These are phyloP conservation scores for Hysterium pulicare DNA, from an alignment of 2,329 filamentous ascomycete species.

Conservation along the genomic window DNA sequence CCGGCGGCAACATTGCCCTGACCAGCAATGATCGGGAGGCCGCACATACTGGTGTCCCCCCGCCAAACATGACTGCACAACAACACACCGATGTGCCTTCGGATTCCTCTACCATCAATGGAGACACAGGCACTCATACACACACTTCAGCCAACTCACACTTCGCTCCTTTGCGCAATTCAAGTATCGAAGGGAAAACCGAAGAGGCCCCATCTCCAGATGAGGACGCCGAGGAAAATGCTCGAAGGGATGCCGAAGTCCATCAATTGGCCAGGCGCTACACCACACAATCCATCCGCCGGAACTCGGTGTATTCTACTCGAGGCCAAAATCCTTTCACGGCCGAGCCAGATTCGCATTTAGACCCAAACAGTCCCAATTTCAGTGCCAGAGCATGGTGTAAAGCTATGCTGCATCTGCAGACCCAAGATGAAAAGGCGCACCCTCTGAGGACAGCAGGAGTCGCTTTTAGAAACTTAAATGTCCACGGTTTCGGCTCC, in stretches of 20 bases:
- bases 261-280: constrained; percentile 41
- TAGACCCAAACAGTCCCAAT: constrained; percentile 46
- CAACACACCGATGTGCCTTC: constrained; percentile 5
- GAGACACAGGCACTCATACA: too few species aligned
- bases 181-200: constrained; percentile 19
- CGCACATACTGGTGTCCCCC: constrained; percentile 34
- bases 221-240: constrained; percentile 18
- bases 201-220: constrained; percentile 14
- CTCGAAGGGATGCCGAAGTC: constrained; percentile 35
- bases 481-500: constrained; percentile 48
- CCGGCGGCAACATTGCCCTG: constrained; percentile 43
- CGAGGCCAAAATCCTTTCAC: constrained; percentile 37
- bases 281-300: constrained; percentile 33
- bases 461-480: constrained; percentile 45
- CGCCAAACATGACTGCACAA: constrained; percentile 13
- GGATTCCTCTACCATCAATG: not conserved
- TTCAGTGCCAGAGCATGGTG: constrained; percentile 50
- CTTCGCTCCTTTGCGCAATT: constrained; percentile 12
- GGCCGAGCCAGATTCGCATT: constrained; percentile 39
- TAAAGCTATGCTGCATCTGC: constrained; percentile 48
- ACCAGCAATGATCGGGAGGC: constrained; percentile 41
- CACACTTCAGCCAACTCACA: constrained; percentile 11
- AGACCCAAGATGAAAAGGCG: constrained; percentile 40
- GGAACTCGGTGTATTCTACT: constrained; percentile 24
- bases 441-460: constrained; percentile 45